Percentiles rank a stretch among this genome's conserved stretches.
phyloP scores from a whole-genome alignment of 2,329 filamentous ascomycete species.

The Bipolaris gigantea region DNA sequence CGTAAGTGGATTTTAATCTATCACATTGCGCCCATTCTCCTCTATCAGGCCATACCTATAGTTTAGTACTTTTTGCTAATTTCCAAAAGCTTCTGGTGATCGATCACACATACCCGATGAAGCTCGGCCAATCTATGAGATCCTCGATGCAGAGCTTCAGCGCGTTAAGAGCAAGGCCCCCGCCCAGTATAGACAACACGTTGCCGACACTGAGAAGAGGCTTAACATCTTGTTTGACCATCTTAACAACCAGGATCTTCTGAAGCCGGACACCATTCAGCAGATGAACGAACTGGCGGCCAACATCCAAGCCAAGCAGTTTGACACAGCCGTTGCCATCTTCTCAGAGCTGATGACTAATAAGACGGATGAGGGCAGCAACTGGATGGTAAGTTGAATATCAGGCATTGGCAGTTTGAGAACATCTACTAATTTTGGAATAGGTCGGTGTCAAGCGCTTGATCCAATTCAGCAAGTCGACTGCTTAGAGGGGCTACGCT shows the following conservation, averaged over 20 bases:
- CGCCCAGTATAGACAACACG: constrained; percentile 80
- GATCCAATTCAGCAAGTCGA: constrained; percentile 45
- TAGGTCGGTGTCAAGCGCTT: constrained; percentile 45
- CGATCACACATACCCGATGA: constrained; percentile 81
- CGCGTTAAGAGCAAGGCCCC: constrained; percentile 85
- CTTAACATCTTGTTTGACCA: constrained; percentile 94
- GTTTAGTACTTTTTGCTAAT: constrained; percentile 22
- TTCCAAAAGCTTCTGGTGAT: constrained; percentile 66
- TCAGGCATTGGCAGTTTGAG: neutral
- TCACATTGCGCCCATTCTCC: too few relatives aligned
- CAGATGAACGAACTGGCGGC: constrained; percentile 61
- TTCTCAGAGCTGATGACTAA: constrained; percentile 53
- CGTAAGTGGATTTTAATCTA: constrained; percentile 55
- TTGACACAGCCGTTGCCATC: constrained; percentile 49
- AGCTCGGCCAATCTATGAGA: constrained; percentile 77
- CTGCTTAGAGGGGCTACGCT: constrained; percentile 10
- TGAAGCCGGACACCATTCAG: constrained; percentile 76
- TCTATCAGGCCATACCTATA: neutral
- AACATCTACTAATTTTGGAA: constrained; percentile 3
- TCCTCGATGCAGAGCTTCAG: constrained; percentile 82
- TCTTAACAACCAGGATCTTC: constrained; percentile 89
- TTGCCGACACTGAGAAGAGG: constrained; percentile 91
- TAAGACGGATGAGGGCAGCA: constrained; percentile 53
- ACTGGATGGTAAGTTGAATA: constrained; percentile 53
- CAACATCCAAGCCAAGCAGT: constrained; percentile 47